These are phyloP conservation scores for Cercospora brassicicola DNA, from an alignment of 2,329 filamentous ascomycete genomes.

Conservation along the genomic window DNA sequence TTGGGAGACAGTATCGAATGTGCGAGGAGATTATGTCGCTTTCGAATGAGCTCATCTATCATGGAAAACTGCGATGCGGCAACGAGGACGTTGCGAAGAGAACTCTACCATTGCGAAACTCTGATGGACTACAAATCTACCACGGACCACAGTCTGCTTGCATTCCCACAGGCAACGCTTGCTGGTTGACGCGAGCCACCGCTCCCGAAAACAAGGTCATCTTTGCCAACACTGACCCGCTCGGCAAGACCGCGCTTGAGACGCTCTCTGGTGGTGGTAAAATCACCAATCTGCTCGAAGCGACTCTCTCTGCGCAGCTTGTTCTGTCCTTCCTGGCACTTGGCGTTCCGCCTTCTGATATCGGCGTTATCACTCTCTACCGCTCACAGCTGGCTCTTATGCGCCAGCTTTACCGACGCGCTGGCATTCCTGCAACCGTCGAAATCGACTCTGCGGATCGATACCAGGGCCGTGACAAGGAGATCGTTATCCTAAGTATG, in stretches of 20 bases:
- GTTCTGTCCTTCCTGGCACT: slow-evolving; percentile 74
- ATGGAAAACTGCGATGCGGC: slow-evolving; percentile 86
- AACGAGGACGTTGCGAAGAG: slow-evolving; percentile 70
- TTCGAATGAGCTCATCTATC: slow-evolving; percentile 89
- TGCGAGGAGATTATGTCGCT: slow-evolving; percentile 94
- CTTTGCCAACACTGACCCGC: slow-evolving; percentile 84
- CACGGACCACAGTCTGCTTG: slow-evolving; percentile 30
- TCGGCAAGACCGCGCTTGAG: slow-evolving; percentile 66
- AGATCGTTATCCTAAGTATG: slow-evolving; percentile 81
- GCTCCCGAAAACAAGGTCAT: slow-evolving; percentile 71
- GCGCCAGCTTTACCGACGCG: slow-evolving; percentile 61
- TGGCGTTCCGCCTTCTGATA: slow-evolving; percentile 72
- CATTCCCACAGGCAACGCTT: slow-evolving; percentile 42
- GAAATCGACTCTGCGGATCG: slow-evolving; percentile 98
- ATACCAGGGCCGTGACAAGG: slow-evolving; percentile 95
- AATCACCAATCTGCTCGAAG: slow-evolving; percentile 86
- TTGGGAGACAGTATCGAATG: slow-evolving; percentile 98
- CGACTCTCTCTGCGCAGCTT: slow-evolving; percentile 72
- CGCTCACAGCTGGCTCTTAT: slow-evolving; percentile 85
- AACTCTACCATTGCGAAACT: slow-evolving; percentile 64
- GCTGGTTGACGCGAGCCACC: slow-evolving; percentile 76
- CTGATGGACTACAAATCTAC: slow-evolving; percentile 37
- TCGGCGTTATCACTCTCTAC: slow-evolving; percentile 97
- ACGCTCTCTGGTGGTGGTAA: slow-evolving; percentile 63
- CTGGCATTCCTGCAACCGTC: slow-evolving; percentile 56